Evolutionary conservation across 768 basidiomycete species (phyloP).

Genomic region (Coprinopsis sp.): DNA sequence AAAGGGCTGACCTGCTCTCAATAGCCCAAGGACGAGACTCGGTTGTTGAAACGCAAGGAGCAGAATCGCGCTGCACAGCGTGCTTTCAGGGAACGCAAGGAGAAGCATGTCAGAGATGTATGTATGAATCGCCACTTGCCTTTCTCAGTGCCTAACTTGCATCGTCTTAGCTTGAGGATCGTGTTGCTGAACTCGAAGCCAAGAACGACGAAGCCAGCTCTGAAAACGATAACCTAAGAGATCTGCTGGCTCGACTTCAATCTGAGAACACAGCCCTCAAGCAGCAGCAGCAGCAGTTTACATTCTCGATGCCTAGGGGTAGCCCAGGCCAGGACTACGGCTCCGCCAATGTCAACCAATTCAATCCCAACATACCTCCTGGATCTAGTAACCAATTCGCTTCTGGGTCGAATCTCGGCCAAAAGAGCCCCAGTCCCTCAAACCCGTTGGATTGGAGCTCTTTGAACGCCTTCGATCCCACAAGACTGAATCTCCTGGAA

Average conservation of each 20-base stretch:
- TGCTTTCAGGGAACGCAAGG: conserved; percentile 95
- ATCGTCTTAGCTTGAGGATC: conserved; percentile 89
- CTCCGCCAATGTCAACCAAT: conserved; percentile 15
- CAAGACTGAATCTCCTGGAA: conserved; percentile 59
- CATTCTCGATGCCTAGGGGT: conserved; percentile 65
- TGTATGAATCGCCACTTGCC: conserved; percentile 28
- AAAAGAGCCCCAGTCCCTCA: conserved; percentile 31
- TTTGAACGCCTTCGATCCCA: conserved; percentile 65
- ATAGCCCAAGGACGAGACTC: conserved; percentile 60
- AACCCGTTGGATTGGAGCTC: conserved; percentile 62
- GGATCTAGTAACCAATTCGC: conserved; percentile 26
- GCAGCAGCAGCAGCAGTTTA: conserved; percentile 75
- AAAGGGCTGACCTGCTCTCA: not conserved
- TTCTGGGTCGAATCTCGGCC: conserved; percentile 24
- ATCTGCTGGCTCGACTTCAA: conserved; percentile 79
- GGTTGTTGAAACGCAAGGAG: conserved; percentile 86
- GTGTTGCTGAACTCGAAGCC: conserved; percentile 80
- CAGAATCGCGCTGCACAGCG: conserved; percentile 97
- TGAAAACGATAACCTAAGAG: conserved; percentile 88
- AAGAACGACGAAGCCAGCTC: conserved; percentile 66
- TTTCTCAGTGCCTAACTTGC: conserved; percentile 9
- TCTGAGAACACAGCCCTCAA: conserved; percentile 83
- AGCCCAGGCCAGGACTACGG: conserved; percentile 3
- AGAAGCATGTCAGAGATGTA: conserved; percentile 96
- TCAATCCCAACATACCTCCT: conserved; percentile 15